A percentile compares a stretch with the other conserved stretches of the same genome.
phyloP scores from a whole-genome alignment of 148 eudicot genomes.

The Fagopyrum tataricum region DNA sequence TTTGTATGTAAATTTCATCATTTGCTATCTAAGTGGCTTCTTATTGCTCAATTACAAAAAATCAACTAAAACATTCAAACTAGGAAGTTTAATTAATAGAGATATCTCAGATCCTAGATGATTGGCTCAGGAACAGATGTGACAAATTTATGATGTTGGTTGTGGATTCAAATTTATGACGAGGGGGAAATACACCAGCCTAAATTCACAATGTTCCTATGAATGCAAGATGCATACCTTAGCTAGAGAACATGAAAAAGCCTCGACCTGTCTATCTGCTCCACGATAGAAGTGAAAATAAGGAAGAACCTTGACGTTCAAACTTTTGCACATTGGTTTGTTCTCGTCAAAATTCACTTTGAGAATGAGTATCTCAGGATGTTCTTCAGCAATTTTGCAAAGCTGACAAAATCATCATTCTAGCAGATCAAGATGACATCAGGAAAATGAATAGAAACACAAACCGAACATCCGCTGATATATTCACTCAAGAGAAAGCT shows the following conservation, averaged over 20 bases:
- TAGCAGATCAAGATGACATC: not conserved
- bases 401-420: constrained; percentile 33
- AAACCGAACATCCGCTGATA: not conserved
- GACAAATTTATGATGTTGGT: no score
- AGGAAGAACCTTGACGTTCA: constrained; percentile 97
- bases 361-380: constrained; percentile 78
- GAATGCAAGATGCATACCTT: constrained; percentile 36
- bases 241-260: constrained; percentile 88
- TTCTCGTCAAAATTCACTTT: constrained; percentile 97
- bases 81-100: no score
- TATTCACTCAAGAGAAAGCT: not conserved
- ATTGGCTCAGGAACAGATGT: no score
- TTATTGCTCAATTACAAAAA: no score
- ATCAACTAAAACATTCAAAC: no score
- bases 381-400: constrained; percentile 79
- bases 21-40: no score
- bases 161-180: no score
- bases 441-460: not conserved
- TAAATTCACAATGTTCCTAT: no score
- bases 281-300: constrained; percentile 96
- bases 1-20: no score
- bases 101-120: no score
- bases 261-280: constrained; percentile 80
- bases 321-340: constrained; percentile 90
- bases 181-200: no score